Conservation (phyloP, 352 stramenopile genomes). For the Phytophthora idaei region DNA sequence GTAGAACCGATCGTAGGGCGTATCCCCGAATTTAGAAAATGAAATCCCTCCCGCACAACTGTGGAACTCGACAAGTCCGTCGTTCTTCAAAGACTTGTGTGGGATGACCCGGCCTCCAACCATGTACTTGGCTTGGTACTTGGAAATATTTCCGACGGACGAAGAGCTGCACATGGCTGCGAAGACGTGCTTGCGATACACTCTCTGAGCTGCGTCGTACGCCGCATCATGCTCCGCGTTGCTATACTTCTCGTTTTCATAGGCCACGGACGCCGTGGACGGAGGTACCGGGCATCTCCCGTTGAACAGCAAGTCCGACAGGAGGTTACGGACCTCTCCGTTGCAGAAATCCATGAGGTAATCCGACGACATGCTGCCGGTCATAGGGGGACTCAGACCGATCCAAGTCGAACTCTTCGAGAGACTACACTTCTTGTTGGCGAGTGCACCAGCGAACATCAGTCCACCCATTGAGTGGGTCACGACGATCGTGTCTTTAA, state of each 20-base stretch:
- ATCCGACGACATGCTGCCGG: constrained; percentile 48
- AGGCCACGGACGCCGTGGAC: constrained; percentile 30
- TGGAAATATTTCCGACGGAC: constrained; percentile 45
- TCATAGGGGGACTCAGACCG: constrained; percentile 43
- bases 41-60: constrained; percentile 43
- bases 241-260: constrained; percentile 41
- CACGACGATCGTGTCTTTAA: constrained; percentile 47
- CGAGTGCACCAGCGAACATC: constrained; percentile 29
- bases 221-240: constrained; percentile 8
- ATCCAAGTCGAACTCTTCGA: constrained; percentile 38
- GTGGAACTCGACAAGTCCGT: constrained; percentile 48
- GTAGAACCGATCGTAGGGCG: constrained; percentile 40
- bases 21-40: constrained; percentile 32
- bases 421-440: constrained; percentile 21
- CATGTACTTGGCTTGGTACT: constrained; percentile 42
- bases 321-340: constrained; percentile 25
- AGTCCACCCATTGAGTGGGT: constrained; percentile 52
- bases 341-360: constrained; percentile 45
- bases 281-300: constrained; percentile 38
- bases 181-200: constrained; percentile 38
- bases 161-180: constrained; percentile 46
- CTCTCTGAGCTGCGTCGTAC: constrained; percentile 32
- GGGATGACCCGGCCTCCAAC: constrained; percentile 30
- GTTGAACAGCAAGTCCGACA: constrained; percentile 33
- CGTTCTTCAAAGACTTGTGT: constrained; percentile 47